Conservation (phyloP, 2,329 filamentous ascomycete genomes). For the Elsinoe necatrix region DNA sequence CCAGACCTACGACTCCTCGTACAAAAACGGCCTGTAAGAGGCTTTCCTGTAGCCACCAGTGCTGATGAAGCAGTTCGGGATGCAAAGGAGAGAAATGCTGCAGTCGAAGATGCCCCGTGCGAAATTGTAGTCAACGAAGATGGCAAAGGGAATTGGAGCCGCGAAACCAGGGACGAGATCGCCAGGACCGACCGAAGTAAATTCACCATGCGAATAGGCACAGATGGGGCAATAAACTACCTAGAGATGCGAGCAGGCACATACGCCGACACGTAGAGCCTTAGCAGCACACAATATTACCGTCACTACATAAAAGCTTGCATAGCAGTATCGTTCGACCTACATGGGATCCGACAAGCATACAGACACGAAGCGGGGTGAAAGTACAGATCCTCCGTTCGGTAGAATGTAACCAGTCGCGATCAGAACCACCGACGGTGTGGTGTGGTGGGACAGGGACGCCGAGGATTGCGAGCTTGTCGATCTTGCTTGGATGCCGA, state of each 20-base stretch:
- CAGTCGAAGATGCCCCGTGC: neutral
- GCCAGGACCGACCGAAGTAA: neutral
- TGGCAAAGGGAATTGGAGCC: neutral
- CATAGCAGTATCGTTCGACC: no score
- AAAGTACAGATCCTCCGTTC: neutral
- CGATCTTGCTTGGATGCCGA: slow-evolving; percentile 5
- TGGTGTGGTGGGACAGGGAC: neutral
- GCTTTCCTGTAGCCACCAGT: neutral
- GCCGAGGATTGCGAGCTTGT: neutral
- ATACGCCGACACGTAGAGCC: neutral
- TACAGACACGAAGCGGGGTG: neutral
- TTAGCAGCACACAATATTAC: neutral
- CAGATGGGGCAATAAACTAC: neutral
- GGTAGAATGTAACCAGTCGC: neutral
- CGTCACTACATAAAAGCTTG: neutral
- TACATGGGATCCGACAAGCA: neutral
- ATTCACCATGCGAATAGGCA: neutral
- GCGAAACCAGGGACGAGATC: slow-evolving; percentile 9
- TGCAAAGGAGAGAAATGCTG: slow-evolving; percentile 1
- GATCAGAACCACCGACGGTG: neutral
- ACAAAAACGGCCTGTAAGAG: neutral
- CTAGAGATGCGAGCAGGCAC: neutral
- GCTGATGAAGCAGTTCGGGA: slow-evolving; percentile 8
- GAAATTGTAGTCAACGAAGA: neutral
- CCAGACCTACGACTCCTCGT: slow-evolving; percentile 9